Base-by-base conservation (phyloP, 2,329 filamentous ascomycete species). In the Verticillium nubilum region DNA sequence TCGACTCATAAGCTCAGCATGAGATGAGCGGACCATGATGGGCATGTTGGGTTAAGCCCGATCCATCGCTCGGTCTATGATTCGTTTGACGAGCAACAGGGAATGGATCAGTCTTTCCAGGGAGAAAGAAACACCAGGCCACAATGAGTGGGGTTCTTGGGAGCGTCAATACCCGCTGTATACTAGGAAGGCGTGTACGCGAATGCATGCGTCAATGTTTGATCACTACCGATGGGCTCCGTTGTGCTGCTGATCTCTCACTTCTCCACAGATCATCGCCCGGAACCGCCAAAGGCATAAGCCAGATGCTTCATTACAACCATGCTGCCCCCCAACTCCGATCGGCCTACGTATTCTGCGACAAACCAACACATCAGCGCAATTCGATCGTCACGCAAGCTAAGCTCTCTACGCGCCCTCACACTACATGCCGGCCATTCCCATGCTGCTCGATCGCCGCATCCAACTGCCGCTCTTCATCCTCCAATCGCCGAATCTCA, bases 391-490 rank as follows among this genome's bases (percentile, higher is more conserved):
- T 19, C 42, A 19, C 42, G 9, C n/a, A 47, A 23, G 10, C 25
- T 6, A 50, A 6, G 25, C 19, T 6, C 33, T 15, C 7, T 53
- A 5, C 9, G 9, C 52, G 52, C 17, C 13, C 13, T 53, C 15
- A 53, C 9, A 31, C 54, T 15, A 15, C 17, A 2, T 54, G 31
- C 25, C 59, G 53, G 15, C 59, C 37, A n/a, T 60, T 68, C 47
- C 65, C 75, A 3, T 74, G 76, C 58, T 76, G 74, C 68, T 81
- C 80, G 66, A 86, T 86, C 29, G 80, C 84, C 15, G 75, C 80
- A 59, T 86, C 84, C 35, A 86, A 72, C 61, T 81, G 77, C 61
- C 79, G 69, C 70, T 86, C 84, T 67, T 86, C 83, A 62, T 85
- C 83, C 65, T 84, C 82, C 50, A 86, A 64, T 63, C 80, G 69